Evolutionary conservation across 2,329 filamentous ascomycete species (phyloP).

Genomic region (Monilinia fructigena): DNA sequence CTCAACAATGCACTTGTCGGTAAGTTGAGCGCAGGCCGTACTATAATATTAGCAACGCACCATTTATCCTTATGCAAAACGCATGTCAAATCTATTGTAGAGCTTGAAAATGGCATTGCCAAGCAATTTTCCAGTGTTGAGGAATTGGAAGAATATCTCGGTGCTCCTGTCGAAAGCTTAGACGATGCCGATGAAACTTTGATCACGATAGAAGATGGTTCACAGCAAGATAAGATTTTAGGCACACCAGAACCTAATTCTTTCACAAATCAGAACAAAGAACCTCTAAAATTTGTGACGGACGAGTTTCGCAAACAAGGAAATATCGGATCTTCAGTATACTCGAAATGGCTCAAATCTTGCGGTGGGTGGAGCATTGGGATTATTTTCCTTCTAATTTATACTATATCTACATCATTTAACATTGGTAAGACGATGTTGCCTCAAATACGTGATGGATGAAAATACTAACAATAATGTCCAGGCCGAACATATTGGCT

Average conservation of each 20-base stretch:
- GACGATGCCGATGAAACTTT: constrained; percentile 14
- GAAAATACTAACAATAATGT: not conserved
- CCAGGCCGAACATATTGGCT: constrained; percentile 23
- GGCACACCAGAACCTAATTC: not conserved
- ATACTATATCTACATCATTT: not conserved
- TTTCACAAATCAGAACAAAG: not conserved
- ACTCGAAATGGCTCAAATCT: constrained; percentile 18
- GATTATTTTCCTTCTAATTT: constrained; percentile 12
- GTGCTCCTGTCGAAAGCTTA: constrained; percentile 11
- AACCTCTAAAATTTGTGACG: constrained; percentile 19
- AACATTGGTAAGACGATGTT: constrained; percentile 1
- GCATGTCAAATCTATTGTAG: constrained; percentile 69
- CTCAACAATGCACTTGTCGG: constrained; percentile 72
- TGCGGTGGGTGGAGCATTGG: constrained; percentile 21
- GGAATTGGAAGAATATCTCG: constrained; percentile 23
- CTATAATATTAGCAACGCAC: constrained; percentile 76
- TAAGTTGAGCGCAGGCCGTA: constrained; percentile 64
- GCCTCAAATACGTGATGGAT: too few relatives aligned
- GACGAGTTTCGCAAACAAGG: constrained; percentile 23
- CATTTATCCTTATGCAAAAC: constrained; percentile 69
- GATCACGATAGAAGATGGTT: not conserved
- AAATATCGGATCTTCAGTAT: constrained; percentile 21
- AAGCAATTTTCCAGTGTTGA: constrained; percentile 19
- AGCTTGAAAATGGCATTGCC: constrained; percentile 42
- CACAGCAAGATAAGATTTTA: not conserved